phyloP scores from a whole-genome alignment of 306 rosid species.

The Acacia confusa region DNA sequence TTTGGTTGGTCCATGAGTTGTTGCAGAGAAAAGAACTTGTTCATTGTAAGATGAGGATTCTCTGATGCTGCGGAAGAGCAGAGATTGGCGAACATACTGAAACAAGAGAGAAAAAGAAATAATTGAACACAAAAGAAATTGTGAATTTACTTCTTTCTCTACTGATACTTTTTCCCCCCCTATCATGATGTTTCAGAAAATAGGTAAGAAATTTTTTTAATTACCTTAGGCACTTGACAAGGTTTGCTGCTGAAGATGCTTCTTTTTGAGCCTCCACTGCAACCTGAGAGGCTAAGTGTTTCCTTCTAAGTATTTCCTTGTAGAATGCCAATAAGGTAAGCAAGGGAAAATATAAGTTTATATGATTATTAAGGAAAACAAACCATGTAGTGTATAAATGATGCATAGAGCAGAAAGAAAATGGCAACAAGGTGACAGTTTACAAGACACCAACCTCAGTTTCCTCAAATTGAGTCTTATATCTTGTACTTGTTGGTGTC shows the following conservation, averaged over 20 bases:
- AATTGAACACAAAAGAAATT: background rate
- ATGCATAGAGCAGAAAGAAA: background rate
- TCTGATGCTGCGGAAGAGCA: conserved; percentile 69
- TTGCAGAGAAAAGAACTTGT: conserved; percentile 72
- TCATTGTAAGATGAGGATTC: conserved; percentile 67
- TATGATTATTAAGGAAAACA: background rate
- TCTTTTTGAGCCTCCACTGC: conserved; percentile 88
- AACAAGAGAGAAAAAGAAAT: conserved; percentile 10
- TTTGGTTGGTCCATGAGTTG: conserved; percentile 69
- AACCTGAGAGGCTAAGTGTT: conserved; percentile 71
- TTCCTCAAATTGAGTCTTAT: background rate
- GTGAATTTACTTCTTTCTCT: conserved; percentile 33
- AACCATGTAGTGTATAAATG: background rate
- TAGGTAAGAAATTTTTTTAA: background rate
- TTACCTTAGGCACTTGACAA: conserved; percentile 80
- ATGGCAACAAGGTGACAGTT: background rate
- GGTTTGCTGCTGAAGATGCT: conserved; percentile 69
- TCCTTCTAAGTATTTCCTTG: conserved; percentile 86
- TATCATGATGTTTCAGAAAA: background rate
- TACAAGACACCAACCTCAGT: background rate
- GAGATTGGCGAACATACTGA: conserved; percentile 73
- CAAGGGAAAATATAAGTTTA: conserved; percentile 10
- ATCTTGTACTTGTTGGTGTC: background rate
- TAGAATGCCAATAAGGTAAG: conserved; percentile 28
- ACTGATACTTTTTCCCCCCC: background rate